Percentiles rank a stretch among this genome's conserved stretches.
Conservation (phyloP, 306 rosid genomes). For the Senna siamea region DNA sequence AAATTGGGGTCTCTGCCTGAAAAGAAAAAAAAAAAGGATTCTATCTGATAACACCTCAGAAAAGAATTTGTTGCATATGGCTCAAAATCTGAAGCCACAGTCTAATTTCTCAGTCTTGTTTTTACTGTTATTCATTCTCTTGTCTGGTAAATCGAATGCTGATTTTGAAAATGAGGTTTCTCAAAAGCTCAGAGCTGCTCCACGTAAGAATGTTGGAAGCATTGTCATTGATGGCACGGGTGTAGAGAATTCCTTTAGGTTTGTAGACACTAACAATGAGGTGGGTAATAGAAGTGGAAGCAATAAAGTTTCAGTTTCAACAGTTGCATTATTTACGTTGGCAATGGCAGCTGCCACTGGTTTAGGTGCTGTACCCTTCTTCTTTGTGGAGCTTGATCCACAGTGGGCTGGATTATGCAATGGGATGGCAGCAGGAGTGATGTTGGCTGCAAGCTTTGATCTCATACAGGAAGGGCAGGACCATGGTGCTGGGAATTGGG, state of each 20-base stretch:
- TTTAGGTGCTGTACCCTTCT: constrained; percentile 79
- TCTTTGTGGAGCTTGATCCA: constrained; percentile 75
- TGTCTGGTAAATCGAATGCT: constrained; percentile 44
- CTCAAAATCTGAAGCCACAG: constrained; percentile 36
- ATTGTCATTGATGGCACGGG: too few species aligned
- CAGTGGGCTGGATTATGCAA: constrained; percentile 79
- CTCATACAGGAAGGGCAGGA: constrained; percentile 74
- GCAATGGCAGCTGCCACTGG: constrained; percentile 84
- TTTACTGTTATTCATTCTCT: constrained; percentile 39
- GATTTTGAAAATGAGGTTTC: constrained; percentile 49
- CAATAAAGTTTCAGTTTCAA: constrained; percentile 62
- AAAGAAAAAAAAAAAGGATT: too few species aligned
- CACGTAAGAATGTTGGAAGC: constrained; percentile 51
- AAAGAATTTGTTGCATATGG: too few species aligned
- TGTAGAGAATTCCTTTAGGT: too few species aligned
- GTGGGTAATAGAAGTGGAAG: too few species aligned
- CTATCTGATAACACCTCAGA: too few species aligned
- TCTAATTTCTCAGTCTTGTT: constrained; percentile 34
- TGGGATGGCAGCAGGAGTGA: constrained; percentile 56
- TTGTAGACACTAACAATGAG: too few species aligned
- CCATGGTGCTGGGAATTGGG: constrained; percentile 76
- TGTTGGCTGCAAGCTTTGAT: constrained; percentile 79
- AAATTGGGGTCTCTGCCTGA: too few species aligned
- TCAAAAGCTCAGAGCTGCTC: constrained; percentile 47
- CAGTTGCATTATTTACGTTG: constrained; percentile 68